phyloP scores from a whole-genome alignment of 176 grass and related monocot genomes.

The Phoenix dactylifera region DNA sequence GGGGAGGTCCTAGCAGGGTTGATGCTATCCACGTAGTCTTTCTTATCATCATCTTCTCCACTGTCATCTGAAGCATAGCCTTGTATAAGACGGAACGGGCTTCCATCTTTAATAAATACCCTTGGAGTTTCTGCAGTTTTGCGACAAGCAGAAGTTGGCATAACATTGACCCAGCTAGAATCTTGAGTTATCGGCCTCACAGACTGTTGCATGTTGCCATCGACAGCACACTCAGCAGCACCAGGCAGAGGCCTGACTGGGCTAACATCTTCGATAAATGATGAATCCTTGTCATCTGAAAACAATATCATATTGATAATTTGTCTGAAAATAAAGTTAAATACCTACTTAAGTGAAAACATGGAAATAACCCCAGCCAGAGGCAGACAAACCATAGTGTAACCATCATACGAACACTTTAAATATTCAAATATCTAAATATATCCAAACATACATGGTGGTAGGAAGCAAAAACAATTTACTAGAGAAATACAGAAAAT shows the following conservation, averaged over 20 bases:
- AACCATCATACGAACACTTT: too few species aligned
- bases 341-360: background rate
- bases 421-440: too few species aligned
- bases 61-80: conserved; percentile 66
- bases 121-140: conserved; percentile 30
- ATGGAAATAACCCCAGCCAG: too few species aligned
- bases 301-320: conserved; percentile 30
- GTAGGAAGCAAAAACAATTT: too few species aligned
- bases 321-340: conserved; percentile 29
- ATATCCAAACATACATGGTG: too few species aligned
- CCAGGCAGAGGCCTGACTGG: conserved; percentile 32
- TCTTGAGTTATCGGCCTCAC: conserved; percentile 1
- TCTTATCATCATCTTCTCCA: conserved; percentile 24
- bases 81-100: conserved; percentile 61
- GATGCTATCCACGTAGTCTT: conserved; percentile 16
- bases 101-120: conserved; percentile 34
- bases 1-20: conserved; percentile 9
- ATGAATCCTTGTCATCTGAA: conserved; percentile 51
- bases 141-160: conserved; percentile 10
- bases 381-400: too few species aligned
- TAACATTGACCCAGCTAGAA: conserved; percentile 25
- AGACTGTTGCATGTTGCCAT: conserved; percentile 27
- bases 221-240: conserved; percentile 33
- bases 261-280: conserved; percentile 40
- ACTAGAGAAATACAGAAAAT: too few species aligned